A percentile compares a stretch with the other conserved stretches of the same genome.
Conservation (phyloP, 441 rosid species). For the Euphorbia neoarborescens region DNA sequence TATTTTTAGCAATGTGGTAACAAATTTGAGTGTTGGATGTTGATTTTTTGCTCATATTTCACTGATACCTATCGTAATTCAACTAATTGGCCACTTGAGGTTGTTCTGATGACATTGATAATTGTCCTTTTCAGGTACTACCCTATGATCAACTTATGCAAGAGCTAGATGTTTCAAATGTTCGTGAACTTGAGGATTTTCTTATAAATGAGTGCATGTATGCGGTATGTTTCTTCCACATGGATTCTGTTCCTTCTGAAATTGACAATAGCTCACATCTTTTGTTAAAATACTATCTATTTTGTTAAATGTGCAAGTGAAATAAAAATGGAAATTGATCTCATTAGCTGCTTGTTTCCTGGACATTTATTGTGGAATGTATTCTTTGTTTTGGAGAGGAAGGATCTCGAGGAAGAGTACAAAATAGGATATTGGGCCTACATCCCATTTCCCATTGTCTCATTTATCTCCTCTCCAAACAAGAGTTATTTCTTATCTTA, state of each 20-base stretch:
- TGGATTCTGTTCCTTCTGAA: conserved; percentile 4
- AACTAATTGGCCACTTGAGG: conserved; percentile 3
- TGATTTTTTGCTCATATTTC: not conserved
- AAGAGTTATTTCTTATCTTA: not conserved
- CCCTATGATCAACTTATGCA: conserved; percentile 81
- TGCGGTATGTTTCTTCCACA: conserved; percentile 48
- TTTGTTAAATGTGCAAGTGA: not conserved
- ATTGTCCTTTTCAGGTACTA: conserved; percentile 45
- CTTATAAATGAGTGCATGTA: conserved; percentile 98
- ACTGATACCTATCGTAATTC: not conserved
- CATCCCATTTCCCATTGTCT: not conserved
- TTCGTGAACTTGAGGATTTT: conserved; percentile 96
- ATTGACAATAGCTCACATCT: not conserved
- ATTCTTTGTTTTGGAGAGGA: not conserved
- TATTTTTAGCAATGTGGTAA: not conserved
- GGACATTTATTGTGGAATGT: not conserved
- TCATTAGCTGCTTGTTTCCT: not conserved
- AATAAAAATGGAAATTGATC: not conserved
- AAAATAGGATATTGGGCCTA: not conserved
- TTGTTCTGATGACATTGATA: not conserved
- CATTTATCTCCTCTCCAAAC: not conserved
- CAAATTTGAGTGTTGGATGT: not conserved
- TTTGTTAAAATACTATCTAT: not conserved
- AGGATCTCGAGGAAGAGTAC: not conserved
- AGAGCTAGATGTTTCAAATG: conserved; percentile 82